Evolutionary conservation across 257 asterid genomes (phyloP), one percentile per base, ranked within the genome.

Genomic region (Pogostemon cablin): DNA sequence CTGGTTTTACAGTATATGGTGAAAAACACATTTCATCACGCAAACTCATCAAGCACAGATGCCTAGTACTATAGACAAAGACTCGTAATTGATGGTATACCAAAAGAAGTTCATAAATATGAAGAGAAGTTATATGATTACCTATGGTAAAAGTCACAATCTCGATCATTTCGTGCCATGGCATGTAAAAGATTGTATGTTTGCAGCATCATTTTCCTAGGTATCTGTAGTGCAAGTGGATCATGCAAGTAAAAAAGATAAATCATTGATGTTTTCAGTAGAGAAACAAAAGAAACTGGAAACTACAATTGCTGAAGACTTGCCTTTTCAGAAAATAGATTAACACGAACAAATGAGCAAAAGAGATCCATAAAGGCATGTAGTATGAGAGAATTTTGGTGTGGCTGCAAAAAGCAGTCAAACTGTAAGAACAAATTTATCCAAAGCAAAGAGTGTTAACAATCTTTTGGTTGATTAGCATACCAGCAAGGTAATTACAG

Each of bases 341-440:
- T 91, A 80, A 91, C 99, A 62, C 99, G 98, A 75, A 91, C 95
- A 81, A 91, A 95, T n/a, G 99, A 87, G 87, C 99, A 95, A 78
- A 95, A 89, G 70, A 95, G 89, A 83, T 88, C 99, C 98, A 95
- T 95, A 84, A 95, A 89, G 68, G 97, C 96, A 61, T 91, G 97
- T 77, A 95, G 89, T 78, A 95, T 95, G 79, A 95, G 96, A 76
- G 92, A 89, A 75, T 95, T 95, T 69, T 91, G 99, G 78, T 95
- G 95, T 63, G 99, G 99, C 99, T 91, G 96, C 90, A 86, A 75
- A 68, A 84, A 81, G 73, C 54, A 32, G 62, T 68, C 54, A 72
- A 61, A 69, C 71, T 57, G 75, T 75, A 73, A 73, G 69, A 61
- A 75, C 12, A 41, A 56, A 49, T 60, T 10, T 44, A 40, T 43